These are phyloP conservation scores for Stephania japonica DNA, from an alignment of 164 flowering plant genomes.

Conservation along the genomic window DNA sequence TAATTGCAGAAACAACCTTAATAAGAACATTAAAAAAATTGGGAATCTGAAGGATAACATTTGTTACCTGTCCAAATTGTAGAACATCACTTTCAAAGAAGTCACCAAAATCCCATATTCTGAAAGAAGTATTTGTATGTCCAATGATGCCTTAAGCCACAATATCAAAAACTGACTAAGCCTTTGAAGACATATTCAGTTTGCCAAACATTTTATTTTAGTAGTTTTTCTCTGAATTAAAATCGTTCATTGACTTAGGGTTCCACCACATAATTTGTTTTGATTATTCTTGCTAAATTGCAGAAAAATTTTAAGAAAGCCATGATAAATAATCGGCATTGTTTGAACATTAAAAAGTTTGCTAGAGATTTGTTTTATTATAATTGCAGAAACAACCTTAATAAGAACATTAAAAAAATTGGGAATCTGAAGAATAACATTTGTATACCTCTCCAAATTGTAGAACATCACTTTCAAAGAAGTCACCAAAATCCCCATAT, in stretches of 20 bases:
- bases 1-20: not conserved
- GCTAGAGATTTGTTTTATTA: not conserved
- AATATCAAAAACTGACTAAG: too few species aligned
- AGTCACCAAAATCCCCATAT: constrained; percentile 96
- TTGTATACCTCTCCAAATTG: constrained; percentile 87
- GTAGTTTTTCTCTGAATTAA: too few species aligned
- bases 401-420: not conserved
- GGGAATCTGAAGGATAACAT: not conserved
- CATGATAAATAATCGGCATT: not conserved
- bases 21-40: not conserved
- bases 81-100: constrained; percentile 77
- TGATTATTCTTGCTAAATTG: too few species aligned
- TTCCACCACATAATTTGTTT: too few species aligned
- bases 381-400: not conserved
- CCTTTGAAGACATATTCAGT: too few species aligned
- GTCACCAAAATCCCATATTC: constrained; percentile 99
- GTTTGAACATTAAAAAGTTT: not conserved
- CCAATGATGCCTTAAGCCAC: too few species aligned
- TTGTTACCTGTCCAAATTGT: constrained; percentile 88
- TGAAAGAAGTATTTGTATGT: constrained; percentile 77
- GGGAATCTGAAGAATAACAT: not conserved
- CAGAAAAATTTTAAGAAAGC: not conserved
- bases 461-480: constrained; percentile 74
- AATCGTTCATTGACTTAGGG: too few species aligned
- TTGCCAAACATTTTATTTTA: too few species aligned